phyloP scores from a whole-genome alignment of 2,329 filamentous ascomycete genomes.

The Aspergillus sp. region DNA sequence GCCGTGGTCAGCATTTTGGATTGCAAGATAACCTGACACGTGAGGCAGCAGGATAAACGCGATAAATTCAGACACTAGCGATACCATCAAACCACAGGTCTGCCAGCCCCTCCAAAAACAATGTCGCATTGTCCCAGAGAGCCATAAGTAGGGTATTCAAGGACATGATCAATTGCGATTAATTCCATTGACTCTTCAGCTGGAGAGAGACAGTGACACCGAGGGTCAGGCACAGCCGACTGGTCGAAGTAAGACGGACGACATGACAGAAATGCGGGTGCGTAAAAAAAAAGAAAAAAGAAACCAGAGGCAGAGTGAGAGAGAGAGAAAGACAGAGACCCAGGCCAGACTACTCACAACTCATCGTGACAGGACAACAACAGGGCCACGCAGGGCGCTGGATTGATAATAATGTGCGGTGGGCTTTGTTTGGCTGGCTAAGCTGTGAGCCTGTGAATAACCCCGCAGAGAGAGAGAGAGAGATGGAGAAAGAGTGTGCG shows the following conservation, averaged over 20 bases:
- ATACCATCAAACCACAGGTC: conserved; percentile 5
- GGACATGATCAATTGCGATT: conserved; percentile 1
- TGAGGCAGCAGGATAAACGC: not conserved
- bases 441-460: too few species aligned
- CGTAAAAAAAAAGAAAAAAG: not conserved
- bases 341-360: conserved; percentile 12
- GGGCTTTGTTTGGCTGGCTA: conserved; percentile 3
- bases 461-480: too few species aligned
- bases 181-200: too few species aligned
- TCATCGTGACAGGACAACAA: conserved; percentile 13
- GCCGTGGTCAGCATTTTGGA: conserved; percentile 7
- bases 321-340: conserved; percentile 2
- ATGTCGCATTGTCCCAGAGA: conserved; percentile 3
- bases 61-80: not conserved
- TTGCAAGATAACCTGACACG: not conserved
- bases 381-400: conserved; percentile 1
- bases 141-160: not conserved
- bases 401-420: conserved; percentile 8
- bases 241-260: conserved; percentile 1
- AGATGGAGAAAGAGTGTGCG: not conserved
- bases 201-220: too few species aligned
- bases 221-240: conserved; percentile 3
- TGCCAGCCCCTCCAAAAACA: conserved; percentile 3
- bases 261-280: not conserved
- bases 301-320: not conserved